phyloP scores from a whole-genome alignment of 768 basidiomycete genomes.

The Mycena epipterygia region DNA sequence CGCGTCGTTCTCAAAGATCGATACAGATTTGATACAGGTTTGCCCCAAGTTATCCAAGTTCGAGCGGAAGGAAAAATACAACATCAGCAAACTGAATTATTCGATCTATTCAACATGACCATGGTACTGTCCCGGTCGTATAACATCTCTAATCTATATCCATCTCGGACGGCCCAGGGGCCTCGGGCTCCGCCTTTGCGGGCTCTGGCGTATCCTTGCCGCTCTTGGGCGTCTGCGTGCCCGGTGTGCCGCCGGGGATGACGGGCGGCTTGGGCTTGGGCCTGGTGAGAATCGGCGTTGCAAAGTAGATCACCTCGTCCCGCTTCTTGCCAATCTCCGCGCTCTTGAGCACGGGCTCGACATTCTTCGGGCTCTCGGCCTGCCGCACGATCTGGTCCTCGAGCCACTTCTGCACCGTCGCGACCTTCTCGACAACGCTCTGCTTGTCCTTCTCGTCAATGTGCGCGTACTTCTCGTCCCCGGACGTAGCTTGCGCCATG shows the following conservation, averaged over 20 bases:
- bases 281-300: conserved; percentile 90
- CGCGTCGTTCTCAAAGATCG: too few species aligned
- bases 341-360: conserved; percentile 84
- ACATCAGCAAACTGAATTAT: conserved; percentile 30
- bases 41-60: too few species aligned
- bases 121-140: conserved; percentile 19
- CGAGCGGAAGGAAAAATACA: conserved; percentile 24
- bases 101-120: conserved; percentile 30
- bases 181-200: conserved; percentile 51
- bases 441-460: conserved; percentile 92
- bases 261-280: conserved; percentile 91
- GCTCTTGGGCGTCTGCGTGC: conserved; percentile 81
- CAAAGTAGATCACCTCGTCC: conserved; percentile 93
- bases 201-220: conserved; percentile 70
- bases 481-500: conserved; percentile 83
- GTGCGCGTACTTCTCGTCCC: conserved; percentile 90
- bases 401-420: conserved; percentile 94
- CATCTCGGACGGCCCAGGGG: conserved; percentile 80
- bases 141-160: conserved; percentile 73
- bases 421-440: conserved; percentile 89
- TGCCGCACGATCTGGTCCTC: conserved; percentile 92
- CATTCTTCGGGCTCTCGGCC: conserved; percentile 90
- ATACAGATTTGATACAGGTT: too few species aligned
- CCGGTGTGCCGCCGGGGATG: conserved; percentile 64
- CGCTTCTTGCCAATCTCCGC: conserved; percentile 91